Evolutionary conservation across 2,329 filamentous ascomycete species (phyloP).

Genomic region (Hirsutella thompsonii): DNA sequence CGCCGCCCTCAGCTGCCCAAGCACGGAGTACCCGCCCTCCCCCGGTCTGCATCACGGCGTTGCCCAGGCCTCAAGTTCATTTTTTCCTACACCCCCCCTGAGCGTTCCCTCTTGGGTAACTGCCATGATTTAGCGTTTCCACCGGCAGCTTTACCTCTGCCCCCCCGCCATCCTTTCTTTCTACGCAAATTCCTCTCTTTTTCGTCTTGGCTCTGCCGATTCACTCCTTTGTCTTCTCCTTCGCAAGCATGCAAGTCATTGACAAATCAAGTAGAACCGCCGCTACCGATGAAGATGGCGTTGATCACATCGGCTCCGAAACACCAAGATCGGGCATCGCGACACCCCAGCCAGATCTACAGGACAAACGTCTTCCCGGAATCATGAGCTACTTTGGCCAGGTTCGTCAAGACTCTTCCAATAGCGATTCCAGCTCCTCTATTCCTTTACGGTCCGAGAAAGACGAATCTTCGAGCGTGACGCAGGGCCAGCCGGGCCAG

Average conservation of each 20-base stretch:
- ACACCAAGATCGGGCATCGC: slow-evolving; percentile 84
- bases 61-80: neutral
- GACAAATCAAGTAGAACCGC: slow-evolving; percentile 42
- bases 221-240: slow-evolving; percentile 7
- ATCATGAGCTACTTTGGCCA: slow-evolving; percentile 98
- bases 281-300: slow-evolving; percentile 53
- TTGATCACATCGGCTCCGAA: slow-evolving; percentile 69
- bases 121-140: slow-evolving; percentile 28
- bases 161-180: neutral
- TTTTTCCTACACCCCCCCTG: slow-evolving; percentile 10
- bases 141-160: slow-evolving; percentile 8
- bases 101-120: slow-evolving; percentile 18
- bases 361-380: slow-evolving; percentile 88
- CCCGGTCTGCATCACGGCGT: slow-evolving; percentile 1
- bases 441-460: slow-evolving; percentile 25
- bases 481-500: slow-evolving; percentile 8
- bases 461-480: slow-evolving; percentile 11
- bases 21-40: neutral
- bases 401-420: slow-evolving; percentile 84
- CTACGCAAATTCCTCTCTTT: slow-evolving; percentile 8
- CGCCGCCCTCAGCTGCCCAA: neutral
- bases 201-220: slow-evolving; percentile 2
- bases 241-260: slow-evolving; percentile 31
- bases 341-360: slow-evolving; percentile 84
- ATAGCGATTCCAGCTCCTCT: slow-evolving; percentile 22